These are phyloP conservation scores for Nothomitra cinnamomea DNA, from an alignment of 2,329 filamentous ascomycete genomes.

Conservation along the genomic window DNA sequence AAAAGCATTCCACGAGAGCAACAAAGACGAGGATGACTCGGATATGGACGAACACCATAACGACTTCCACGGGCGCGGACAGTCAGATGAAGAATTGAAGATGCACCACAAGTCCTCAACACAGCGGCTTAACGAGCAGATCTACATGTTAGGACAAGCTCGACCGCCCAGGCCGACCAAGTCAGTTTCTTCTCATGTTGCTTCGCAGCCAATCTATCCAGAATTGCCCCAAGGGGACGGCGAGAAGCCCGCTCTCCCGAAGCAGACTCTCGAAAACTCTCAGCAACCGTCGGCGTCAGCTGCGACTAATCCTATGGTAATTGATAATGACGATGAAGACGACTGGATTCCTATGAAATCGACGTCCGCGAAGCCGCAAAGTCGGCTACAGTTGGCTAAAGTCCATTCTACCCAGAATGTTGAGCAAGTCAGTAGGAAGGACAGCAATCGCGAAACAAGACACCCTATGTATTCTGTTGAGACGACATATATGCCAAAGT, in stretches of 20 bases:
- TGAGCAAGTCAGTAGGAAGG: conserved; percentile 36
- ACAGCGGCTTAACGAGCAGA: conserved; percentile 80
- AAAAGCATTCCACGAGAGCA: conserved; percentile 25
- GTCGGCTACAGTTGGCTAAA: conserved; percentile 38
- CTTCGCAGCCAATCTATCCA: conserved; percentile 24
- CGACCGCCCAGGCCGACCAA: conserved; percentile 5
- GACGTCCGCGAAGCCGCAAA: conserved; percentile 11
- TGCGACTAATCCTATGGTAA: conserved; percentile 6
- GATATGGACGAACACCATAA: conserved; percentile 9
- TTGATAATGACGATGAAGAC: conserved; percentile 13
- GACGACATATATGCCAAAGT: not conserved
- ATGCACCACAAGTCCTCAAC: conserved; percentile 80
- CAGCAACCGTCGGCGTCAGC: not conserved
- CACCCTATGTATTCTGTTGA: not conserved
- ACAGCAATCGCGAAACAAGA: conserved; percentile 25
- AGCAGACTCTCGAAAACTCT: not conserved
- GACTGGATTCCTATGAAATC: conserved; percentile 25
- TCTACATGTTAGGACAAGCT: conserved; percentile 47
- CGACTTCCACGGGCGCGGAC: conserved; percentile 18
- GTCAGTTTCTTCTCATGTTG: conserved; percentile 11
- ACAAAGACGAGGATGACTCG: conserved; percentile 1
- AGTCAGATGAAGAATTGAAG: conserved; percentile 33
- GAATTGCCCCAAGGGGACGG: conserved; percentile 17
- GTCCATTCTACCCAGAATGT: conserved; percentile 44
- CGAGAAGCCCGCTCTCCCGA: conserved; percentile 7